Evolutionary conservation across 2,329 filamentous ascomycete genomes (phyloP), one percentile per base, ranked within the genome.

Genomic region (Penicillium decumbens): DNA sequence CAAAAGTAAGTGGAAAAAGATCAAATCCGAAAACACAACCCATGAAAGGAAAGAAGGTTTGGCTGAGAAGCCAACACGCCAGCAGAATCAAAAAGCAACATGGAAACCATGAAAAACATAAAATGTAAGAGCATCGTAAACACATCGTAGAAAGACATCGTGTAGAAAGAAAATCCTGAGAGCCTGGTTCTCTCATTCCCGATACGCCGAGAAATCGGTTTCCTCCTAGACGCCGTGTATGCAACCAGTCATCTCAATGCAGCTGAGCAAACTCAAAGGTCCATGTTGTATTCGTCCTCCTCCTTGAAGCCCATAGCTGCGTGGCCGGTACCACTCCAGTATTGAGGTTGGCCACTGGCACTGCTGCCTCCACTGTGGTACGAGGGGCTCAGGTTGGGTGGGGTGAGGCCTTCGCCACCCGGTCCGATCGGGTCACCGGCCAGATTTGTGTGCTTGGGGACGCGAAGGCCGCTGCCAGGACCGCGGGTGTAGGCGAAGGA

Each of bases 241-340:
- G 64, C 64, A 66, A 58, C 55, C 56, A 54, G 47, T 58, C 56
- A 54, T 51, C 42, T 55, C 53, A 55, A 54, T 35, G 41, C 47
- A 43, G 48, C 43, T 53, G 30, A 47, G 39, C 10, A 39, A 40
- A 37, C 40, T 55, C 60, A 71, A 67, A 77, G 72, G 54, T 93
- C 88, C 88, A 95, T 95, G 65, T 83, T 83, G 65, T 88, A 95
- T 72, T 95, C 91, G 61, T 96, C 91, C 72, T 96, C 91, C 69
- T 95, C 91, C 71, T 95, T 95, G 74, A 96, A 89, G 67, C 85
- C 84, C 64, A 88, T 77, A 23, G 77, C 78, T 39, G 83, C 80
- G 50, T 75, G 72, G 15, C 73, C 73, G 23, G 70, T 72, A 52
- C 63, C 72, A 63, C 68, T 75, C 77, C 76, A 81, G 65, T 75